Percentiles rank a stretch among this genome's conserved stretches.
phyloP scores from a whole-genome alignment of 192 early-diverging fungal species.

The Backusella tuberculispora region DNA sequence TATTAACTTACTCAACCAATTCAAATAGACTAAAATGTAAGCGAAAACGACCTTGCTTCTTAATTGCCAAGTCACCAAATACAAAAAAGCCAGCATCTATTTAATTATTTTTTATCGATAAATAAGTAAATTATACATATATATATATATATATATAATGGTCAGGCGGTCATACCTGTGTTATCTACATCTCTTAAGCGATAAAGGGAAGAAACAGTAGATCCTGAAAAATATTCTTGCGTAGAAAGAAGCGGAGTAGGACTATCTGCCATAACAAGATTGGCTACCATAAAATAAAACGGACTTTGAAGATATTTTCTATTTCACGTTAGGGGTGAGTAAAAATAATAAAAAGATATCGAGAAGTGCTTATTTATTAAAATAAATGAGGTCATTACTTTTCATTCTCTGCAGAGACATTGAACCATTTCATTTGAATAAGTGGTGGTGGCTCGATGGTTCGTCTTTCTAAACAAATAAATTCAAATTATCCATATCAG shows the following conservation, averaged over 20 bases:
- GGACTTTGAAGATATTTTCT: constrained; percentile 42
- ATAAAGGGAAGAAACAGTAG: constrained; percentile 83
- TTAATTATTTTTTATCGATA: constrained; percentile 2
- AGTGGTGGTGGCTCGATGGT: constrained; percentile 41
- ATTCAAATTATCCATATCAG: background rate
- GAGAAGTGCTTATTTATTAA: background rate
- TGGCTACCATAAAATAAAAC: constrained; percentile 39
- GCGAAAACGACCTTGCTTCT: constrained; percentile 83
- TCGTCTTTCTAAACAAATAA: constrained; percentile 28
- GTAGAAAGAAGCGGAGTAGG: constrained; percentile 18
- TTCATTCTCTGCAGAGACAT: constrained; percentile 14
- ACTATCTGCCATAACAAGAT: constrained; percentile 18
- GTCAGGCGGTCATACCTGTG: constrained; percentile 38
- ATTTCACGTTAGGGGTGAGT: background rate
- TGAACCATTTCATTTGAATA: constrained; percentile 30
- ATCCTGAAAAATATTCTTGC: constrained; percentile 33
- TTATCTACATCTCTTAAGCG: constrained; percentile 84
- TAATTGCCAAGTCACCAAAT: constrained; percentile 91
- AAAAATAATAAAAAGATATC: background rate
- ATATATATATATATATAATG: background rate
- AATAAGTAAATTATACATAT: constrained; percentile 16
- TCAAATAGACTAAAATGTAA: constrained; percentile 90
- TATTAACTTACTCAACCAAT: constrained; percentile 69
- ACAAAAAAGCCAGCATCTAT: constrained; percentile 93
- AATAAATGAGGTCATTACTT: constrained; percentile 19